These are phyloP conservation scores for Adansonia gregorii DNA, from an alignment of 441 rosid species.

Conservation along the genomic window DNA sequence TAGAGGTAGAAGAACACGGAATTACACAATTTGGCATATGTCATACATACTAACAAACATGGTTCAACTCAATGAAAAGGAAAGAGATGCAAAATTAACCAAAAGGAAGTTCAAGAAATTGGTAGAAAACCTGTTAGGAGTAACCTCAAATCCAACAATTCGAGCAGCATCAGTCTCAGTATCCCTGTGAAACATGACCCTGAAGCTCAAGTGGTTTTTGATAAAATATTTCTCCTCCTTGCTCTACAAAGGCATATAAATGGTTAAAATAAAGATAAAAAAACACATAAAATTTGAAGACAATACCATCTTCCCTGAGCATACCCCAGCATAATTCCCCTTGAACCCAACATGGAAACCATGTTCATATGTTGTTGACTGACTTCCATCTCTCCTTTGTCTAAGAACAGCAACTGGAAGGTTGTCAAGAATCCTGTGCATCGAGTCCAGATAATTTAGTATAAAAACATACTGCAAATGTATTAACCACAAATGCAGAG, in stretches of 20 bases:
- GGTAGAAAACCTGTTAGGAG: slow-evolving; percentile 69
- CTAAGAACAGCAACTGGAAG: slow-evolving; percentile 96
- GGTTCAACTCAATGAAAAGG: not conserved
- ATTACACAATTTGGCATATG: not conserved
- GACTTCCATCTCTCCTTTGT: slow-evolving; percentile 87
- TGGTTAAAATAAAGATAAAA: slow-evolving; percentile 16
- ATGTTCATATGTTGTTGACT: slow-evolving; percentile 80
- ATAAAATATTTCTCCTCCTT: slow-evolving; percentile 94
- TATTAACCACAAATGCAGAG: not conserved
- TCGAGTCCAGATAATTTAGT: slow-evolving; percentile 30
- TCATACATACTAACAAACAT: not conserved
- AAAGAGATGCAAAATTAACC: slow-evolving; percentile 21
- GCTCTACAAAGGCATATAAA: slow-evolving; percentile 58
- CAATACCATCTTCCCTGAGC: slow-evolving; percentile 32
- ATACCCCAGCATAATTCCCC: slow-evolving; percentile 92
- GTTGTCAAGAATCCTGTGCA: slow-evolving; percentile 89
- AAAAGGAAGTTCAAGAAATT: slow-evolving; percentile 16
- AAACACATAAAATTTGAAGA: not conserved
- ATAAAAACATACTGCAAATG: not conserved
- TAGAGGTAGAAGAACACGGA: not conserved
- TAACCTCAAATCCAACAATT: slow-evolving; percentile 94
- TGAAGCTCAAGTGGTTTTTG: slow-evolving; percentile 90
- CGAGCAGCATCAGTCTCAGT: slow-evolving; percentile 75
- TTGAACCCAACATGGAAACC: slow-evolving; percentile 95
- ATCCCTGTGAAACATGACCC: slow-evolving; percentile 91